Base-by-base conservation (phyloP, 805 yeast species). In the Kluyveromyces dobzhanskii region DNA sequence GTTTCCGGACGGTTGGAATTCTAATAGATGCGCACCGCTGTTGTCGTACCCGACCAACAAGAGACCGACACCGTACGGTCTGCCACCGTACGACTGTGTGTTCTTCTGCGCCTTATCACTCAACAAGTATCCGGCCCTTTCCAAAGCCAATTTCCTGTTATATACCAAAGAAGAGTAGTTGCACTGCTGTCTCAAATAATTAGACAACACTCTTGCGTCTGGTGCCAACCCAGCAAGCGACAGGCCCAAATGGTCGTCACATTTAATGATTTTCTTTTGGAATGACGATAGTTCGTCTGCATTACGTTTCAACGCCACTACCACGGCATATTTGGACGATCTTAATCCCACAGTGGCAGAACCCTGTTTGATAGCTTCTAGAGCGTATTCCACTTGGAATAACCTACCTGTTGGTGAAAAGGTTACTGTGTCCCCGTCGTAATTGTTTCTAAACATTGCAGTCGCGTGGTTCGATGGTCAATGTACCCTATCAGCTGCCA, bases 161-260 rank as follows among this genome's bases (percentile, higher is more conserved):
- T 75, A 92, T 19, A 88, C 78, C 71, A 90, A 72, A 53, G 76
- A 83, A 25, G 90, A 82, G 47, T 80, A 75, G 80, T 90, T 81
- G 37, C 97, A 94, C 55, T 88, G 92, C 53, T 85, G 87, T 60
- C 97, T 78, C 53, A 92, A 69, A 62, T 70, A 88, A 58, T 86
- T 92, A 36, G 94, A 80, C 50, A 92, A 71, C 28, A 92, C 94
- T 49, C 99, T 74, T 17, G 97, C 98, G 59, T 92, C 99, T 13
- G 99, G 97, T 0, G 97, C 97, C 54, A 92, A 75, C 8, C 99
- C 99, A 1, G 99, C 96, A 41, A 92, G 71, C 1, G 96, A 96
- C 47, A 92, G 73, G 25, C 97, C 99, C 73, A 92, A 65, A 60
- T 92, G 97, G 45, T 80, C 82, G 60, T 92, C 99, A 41, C 94